Evolutionary conservation across 192 early-diverging fungal species (phyloP).

Genomic region (Oehlia diaphana): DNA sequence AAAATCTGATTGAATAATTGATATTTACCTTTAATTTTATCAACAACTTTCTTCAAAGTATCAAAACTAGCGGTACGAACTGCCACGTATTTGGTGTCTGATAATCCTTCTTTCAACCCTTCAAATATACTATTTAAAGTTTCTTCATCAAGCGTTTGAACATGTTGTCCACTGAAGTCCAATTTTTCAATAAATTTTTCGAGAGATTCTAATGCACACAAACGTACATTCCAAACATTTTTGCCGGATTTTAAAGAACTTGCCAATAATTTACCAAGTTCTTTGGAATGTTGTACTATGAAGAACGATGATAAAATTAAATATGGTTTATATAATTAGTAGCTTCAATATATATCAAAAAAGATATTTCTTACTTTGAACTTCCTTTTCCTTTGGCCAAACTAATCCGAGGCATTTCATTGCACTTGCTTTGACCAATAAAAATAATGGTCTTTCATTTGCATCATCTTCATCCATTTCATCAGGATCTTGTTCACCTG

Average conservation of each 20-base stretch:
- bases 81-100: slow-evolving; percentile 65
- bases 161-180: background rate
- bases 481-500: slow-evolving; percentile 48
- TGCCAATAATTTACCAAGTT: slow-evolving; percentile 47
- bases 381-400: slow-evolving; percentile 44
- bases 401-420: slow-evolving; percentile 63
- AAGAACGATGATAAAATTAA: background rate
- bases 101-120: slow-evolving; percentile 48
- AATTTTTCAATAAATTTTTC: slow-evolving; percentile 52
- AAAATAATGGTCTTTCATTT: slow-evolving; percentile 56
- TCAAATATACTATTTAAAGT: slow-evolving; percentile 38
- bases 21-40: slow-evolving; percentile 39
- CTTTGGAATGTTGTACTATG: slow-evolving; percentile 43
- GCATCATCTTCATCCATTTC: slow-evolving; percentile 62
- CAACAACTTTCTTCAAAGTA: slow-evolving; percentile 40
- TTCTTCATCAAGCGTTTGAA: slow-evolving; percentile 28
- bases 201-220: slow-evolving; percentile 70
- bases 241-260: slow-evolving; percentile 47
- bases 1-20: slow-evolving; percentile 23
- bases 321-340: background rate
- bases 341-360: background rate
- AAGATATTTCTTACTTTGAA: slow-evolving; percentile 51
- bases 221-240: slow-evolving; percentile 84
- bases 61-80: slow-evolving; percentile 61
- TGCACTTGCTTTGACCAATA: slow-evolving; percentile 67